Percentiles rank a stretch among this genome's conserved stretches.
Evolutionary conservation across 2,329 filamentous ascomycete species (phyloP).

Genomic region (Zymoseptoria ardabiliae): DNA sequence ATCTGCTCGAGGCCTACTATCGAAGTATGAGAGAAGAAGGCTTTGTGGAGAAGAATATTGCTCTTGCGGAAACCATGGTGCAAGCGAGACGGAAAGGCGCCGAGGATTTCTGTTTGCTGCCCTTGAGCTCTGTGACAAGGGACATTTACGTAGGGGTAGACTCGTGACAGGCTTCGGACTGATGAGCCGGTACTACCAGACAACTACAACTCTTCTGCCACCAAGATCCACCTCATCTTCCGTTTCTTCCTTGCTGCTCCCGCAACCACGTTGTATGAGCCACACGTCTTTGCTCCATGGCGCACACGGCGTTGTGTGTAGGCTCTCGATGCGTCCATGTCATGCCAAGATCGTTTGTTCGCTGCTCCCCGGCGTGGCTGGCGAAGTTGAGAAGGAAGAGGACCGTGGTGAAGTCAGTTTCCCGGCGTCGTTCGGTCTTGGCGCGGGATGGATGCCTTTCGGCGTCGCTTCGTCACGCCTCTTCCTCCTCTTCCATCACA

Average conservation of each 20-base stretch:
- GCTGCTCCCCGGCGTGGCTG: neutral
- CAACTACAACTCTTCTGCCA: no score
- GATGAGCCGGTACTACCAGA: no score
- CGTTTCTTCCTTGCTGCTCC: neutral
- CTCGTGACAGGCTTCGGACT: neutral
- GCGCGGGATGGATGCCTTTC: neutral
- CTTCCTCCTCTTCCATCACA: neutral
- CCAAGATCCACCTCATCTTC: neutral
- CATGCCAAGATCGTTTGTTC: neutral
- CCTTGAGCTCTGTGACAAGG: conserved; percentile 11
- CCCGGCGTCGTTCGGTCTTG: neutral
- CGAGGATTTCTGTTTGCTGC: conserved; percentile 12
- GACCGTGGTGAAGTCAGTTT: neutral
- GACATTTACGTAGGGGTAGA: conserved; percentile 17
- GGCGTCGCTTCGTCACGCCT: neutral
- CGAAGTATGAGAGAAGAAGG: conserved; percentile 18
- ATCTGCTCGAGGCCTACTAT: conserved; percentile 16
- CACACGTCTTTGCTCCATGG: neutral
- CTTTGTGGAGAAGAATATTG: conserved; percentile 16
- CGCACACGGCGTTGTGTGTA: neutral
- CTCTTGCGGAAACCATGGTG: conserved; percentile 14
- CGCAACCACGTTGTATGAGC: no score
- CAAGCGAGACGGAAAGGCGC: conserved; percentile 7
- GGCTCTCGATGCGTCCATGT: neutral
- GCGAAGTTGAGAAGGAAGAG: neutral